phyloP scores from a whole-genome alignment of 2,329 filamentous ascomycete species.

The Trichophyton verrucosum region DNA sequence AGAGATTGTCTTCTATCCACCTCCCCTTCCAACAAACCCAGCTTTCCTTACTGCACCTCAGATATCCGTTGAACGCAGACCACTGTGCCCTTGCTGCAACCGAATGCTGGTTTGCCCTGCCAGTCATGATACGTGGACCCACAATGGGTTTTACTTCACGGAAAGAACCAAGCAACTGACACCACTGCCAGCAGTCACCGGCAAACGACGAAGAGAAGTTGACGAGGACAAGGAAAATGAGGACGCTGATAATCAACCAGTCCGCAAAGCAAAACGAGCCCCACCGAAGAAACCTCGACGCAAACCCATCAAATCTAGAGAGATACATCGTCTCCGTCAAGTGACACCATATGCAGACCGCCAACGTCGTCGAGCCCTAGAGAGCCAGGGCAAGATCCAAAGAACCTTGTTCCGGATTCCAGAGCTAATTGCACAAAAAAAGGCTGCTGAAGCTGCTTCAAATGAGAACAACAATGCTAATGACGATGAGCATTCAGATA shows the following conservation, averaged over 20 bases:
- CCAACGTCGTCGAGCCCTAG: constrained; percentile 20
- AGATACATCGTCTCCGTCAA: constrained; percentile 9
- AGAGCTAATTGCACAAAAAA: constrained; percentile 22
- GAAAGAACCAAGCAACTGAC: constrained; percentile 10
- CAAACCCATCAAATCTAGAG: constrained; percentile 4
- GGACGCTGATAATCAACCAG: background rate
- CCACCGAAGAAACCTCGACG: background rate
- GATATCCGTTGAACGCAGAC: background rate
- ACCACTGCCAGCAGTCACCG: constrained; percentile 5
- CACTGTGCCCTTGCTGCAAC: constrained; percentile 10
- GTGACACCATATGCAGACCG: constrained; percentile 21
- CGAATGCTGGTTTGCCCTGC: constrained; percentile 9
- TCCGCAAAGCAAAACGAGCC: background rate
- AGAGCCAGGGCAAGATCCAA: constrained; percentile 23
- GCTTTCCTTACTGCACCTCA: background rate
- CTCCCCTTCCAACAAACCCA: background rate
- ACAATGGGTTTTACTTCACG: background rate
- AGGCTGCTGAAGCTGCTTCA: constrained; percentile 14
- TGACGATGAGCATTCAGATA: constrained; percentile 2
- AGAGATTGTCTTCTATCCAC: background rate
- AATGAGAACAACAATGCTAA: background rate
- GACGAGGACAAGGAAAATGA: constrained; percentile 1
- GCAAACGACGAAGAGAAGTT: background rate
- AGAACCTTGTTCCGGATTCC: constrained; percentile 25
- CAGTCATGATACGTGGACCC: constrained; percentile 7